Evolutionary conservation across 495 filamentous ascomycete species (phyloP).

Genomic region (Cairneyella variabilis): DNA sequence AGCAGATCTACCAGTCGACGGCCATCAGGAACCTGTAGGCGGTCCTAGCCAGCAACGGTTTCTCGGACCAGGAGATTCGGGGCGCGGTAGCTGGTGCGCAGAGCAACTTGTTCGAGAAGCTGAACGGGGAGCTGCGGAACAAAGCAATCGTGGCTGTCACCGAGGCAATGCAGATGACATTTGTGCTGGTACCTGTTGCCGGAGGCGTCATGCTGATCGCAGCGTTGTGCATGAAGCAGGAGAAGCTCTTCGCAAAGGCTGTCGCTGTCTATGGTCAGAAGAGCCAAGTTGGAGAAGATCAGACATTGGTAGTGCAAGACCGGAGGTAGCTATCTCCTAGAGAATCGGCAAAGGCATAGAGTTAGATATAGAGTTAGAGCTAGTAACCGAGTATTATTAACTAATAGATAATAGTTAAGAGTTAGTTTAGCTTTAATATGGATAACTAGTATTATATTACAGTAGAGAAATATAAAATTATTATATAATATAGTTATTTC

Average conservation of each 20-base stretch:
- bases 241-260: slow-evolving; percentile 10
- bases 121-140: slow-evolving; percentile 20
- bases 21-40: slow-evolving; percentile 18
- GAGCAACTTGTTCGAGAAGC: slow-evolving; percentile 31
- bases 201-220: slow-evolving; percentile 26
- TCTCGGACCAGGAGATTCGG: slow-evolving; percentile 30
- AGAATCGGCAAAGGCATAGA: too few species aligned
- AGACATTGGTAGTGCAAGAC: too few species aligned
- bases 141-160: slow-evolving; percentile 37
- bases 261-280: too few species aligned
- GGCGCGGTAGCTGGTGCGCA: slow-evolving; percentile 43
- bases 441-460: too few species aligned
- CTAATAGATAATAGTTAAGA: too few species aligned
- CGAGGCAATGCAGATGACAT: slow-evolving; percentile 35
- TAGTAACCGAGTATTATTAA: too few species aligned
- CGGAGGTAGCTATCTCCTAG: too few species aligned
- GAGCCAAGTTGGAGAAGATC: too few species aligned
- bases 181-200: slow-evolving; percentile 36
- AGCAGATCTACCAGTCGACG: slow-evolving; percentile 43
- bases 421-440: too few species aligned
- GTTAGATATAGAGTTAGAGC: too few species aligned
- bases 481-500: too few species aligned
- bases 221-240: slow-evolving; percentile 5
- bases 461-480: too few species aligned
- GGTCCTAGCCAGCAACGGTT: slow-evolving; percentile 29